Evolutionary conservation across 768 basidiomycete species (phyloP), one percentile per base, ranked within the genome.

Genomic region (Gloeostereum incarnatum): DNA sequence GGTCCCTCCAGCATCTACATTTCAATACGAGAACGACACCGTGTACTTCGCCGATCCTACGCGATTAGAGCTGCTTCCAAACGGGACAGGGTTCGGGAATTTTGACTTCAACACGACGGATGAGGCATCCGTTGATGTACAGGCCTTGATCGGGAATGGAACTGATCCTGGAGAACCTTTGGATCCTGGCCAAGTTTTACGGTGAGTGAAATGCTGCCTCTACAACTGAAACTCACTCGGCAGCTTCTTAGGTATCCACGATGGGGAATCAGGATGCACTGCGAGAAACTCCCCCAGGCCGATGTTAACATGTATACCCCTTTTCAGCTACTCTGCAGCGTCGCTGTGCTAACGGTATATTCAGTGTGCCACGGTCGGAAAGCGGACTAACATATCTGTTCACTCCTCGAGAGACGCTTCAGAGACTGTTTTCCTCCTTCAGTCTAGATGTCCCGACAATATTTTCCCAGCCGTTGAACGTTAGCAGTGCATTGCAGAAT

Each of bases 241-340:
- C n/a, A n/a, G n/a, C n/a, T n/a, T n/a, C n/a, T n/a, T n/a, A n/a
- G n/a, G n/a, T n/a, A n/a, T n/a, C n/a, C n/a, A n/a, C n/a, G 58
- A 39, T 66, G 66, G 66, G 66, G 66, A 0, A 54, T 62, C n/a
- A 51, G 65, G 14, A 61, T 59, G 3, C 56, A 54, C 24, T 68
- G 65, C 42, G 40, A 45, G 11, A 59, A 56, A 27, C 46, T 65
- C 13, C 50, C 61, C 4, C n/a, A 60, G 27, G 43, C 48, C 2
- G 27, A 46, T 3, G 40, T 40, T 3, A 59, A 61, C 30, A 50
- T 65, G 65, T 63, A 41, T 22, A 57, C 45, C 17, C n/a, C 22
- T 23, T n/a, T 30, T n/a, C 7, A 14, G 18, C 14, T 20, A 9
- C 7, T 9, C 26, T 21, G 5, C 11, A 5, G 35, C 5, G 1